These are phyloP conservation scores for Lepidium sativum DNA, from an alignment of 345 rosid genomes.

Conservation along the genomic window DNA sequence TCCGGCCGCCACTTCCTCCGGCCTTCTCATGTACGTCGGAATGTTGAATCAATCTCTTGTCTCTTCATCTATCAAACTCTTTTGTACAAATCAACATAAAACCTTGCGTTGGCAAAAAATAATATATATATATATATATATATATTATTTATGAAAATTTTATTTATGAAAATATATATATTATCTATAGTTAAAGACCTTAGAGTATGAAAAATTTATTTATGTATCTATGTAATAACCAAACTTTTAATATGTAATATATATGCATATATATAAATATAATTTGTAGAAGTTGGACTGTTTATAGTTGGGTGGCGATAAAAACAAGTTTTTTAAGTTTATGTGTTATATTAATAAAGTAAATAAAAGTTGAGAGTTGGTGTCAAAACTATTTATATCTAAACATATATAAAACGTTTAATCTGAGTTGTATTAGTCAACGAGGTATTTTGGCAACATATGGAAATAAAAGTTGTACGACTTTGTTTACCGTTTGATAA, in stretches of 20 bases:
- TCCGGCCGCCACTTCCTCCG: constrained; percentile 44
- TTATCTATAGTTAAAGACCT: too few relatives aligned
- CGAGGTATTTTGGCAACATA: neutral
- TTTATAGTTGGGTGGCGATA: too few relatives aligned
- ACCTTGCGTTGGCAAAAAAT: too few relatives aligned
- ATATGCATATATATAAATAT: too few relatives aligned
- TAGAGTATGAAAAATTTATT: neutral
- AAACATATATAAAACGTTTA: neutral
- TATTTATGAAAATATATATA: too few relatives aligned
- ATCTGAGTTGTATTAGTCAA: neutral
- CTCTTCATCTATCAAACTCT: constrained; percentile 49
- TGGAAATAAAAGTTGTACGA: neutral
- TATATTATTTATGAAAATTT: too few relatives aligned
- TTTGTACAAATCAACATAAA: constrained; percentile 5
- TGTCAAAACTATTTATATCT: neutral
- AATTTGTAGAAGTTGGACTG: too few relatives aligned
- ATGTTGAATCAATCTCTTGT: constrained; percentile 52
- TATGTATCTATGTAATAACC: neutral
- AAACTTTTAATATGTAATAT: too few relatives aligned
- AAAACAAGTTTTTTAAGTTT: neutral
- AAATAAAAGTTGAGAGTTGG: neutral
- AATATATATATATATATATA: too few relatives aligned
- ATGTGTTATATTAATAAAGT: neutral
- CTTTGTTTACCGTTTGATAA: neutral
- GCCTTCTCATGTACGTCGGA: constrained; percentile 56